These are phyloP conservation scores for Coprinellus micaceus DNA, from an alignment of 768 basidiomycete genomes.

Conservation along the genomic window DNA sequence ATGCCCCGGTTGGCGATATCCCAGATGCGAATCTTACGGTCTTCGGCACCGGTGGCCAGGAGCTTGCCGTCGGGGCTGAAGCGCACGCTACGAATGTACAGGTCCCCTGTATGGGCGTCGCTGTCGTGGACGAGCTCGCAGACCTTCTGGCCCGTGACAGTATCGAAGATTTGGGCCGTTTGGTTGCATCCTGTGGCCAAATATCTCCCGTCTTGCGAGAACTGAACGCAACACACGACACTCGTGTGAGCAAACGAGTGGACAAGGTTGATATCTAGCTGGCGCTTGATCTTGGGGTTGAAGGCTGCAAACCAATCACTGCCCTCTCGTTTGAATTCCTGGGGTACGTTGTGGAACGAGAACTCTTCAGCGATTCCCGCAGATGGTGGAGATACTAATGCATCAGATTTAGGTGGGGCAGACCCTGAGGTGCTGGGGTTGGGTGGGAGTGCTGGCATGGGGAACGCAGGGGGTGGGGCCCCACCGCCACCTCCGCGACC, in stretches of 20 bases:
- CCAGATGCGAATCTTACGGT: slow-evolving; percentile 94
- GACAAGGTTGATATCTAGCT: slow-evolving; percentile 69
- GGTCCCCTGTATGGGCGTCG: slow-evolving; percentile 24
- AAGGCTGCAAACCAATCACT: slow-evolving; percentile 85
- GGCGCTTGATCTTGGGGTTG: slow-evolving; percentile 69
- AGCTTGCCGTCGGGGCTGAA: slow-evolving; percentile 93
- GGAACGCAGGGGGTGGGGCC: background rate
- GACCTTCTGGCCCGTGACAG: slow-evolving; percentile 78
- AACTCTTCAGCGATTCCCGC: too few relatives aligned
- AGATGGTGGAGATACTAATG: too few relatives aligned
- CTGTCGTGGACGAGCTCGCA: slow-evolving; percentile 41
- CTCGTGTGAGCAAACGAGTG: slow-evolving; percentile 82
- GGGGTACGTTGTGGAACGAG: slow-evolving; percentile 37
- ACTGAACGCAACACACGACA: slow-evolving; percentile 84
- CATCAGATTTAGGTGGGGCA: too few relatives aligned
- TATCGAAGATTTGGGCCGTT: slow-evolving; percentile 93
- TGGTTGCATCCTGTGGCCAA: slow-evolving; percentile 96
- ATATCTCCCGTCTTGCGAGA: slow-evolving; percentile 89
- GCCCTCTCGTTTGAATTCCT: slow-evolving; percentile 63
- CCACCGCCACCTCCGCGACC: background rate
- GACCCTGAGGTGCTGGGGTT: background rate
- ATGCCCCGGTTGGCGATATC: slow-evolving; percentile 81
- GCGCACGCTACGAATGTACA: slow-evolving; percentile 60
- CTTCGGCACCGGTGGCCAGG: slow-evolving; percentile 94
- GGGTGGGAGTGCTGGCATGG: background rate